These are phyloP conservation scores for Nematocida minor DNA, from an alignment of 371 early-diverging fungal species.

Conservation along the genomic window DNA sequence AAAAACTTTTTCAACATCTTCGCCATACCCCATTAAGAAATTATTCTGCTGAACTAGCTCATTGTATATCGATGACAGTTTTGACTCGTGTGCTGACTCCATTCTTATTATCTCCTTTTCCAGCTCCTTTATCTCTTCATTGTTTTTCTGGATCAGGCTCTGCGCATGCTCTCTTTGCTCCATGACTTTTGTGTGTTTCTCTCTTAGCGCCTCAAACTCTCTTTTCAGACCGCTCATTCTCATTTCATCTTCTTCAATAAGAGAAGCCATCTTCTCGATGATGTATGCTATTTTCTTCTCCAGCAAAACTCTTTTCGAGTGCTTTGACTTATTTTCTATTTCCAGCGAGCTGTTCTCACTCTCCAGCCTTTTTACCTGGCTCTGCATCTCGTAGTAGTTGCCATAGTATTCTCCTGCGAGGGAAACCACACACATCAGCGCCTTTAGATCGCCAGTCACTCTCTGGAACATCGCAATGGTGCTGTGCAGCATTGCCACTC, in stretches of 20 bases:
- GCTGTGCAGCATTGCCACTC: constrained; percentile 2
- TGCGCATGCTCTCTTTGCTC: constrained; percentile 33
- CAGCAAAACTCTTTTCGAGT: constrained; percentile 6
- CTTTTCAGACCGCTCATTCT: background rate
- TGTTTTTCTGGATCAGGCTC: constrained; percentile 14
- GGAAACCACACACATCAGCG: constrained; percentile 22
- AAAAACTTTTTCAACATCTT: constrained; percentile 34
- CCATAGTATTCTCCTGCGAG: constrained; percentile 23
- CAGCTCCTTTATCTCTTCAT: constrained; percentile 19
- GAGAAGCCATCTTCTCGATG: constrained; percentile 26
- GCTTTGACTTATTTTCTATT: constrained; percentile 29
- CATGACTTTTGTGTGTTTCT: constrained; percentile 16
- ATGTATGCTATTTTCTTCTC: constrained; percentile 36
- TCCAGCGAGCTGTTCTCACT: background rate
- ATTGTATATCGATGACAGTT: background rate
- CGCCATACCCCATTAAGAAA: constrained; percentile 26
- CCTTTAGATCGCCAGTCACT: constrained; percentile 20
- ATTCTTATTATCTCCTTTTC: constrained; percentile 42
- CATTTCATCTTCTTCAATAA: constrained; percentile 4
- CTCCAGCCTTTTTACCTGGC: background rate
- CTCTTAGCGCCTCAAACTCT: constrained; percentile 43
- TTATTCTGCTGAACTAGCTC: constrained; percentile 22
- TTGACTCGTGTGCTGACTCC: constrained; percentile 29
- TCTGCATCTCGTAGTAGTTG: background rate
- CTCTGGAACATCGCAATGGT: background rate